Evolutionary conservation across 2,329 filamentous ascomycete species (phyloP), one percentile per base, ranked within the genome.

Genomic region (Rugonectria rugulosa): DNA sequence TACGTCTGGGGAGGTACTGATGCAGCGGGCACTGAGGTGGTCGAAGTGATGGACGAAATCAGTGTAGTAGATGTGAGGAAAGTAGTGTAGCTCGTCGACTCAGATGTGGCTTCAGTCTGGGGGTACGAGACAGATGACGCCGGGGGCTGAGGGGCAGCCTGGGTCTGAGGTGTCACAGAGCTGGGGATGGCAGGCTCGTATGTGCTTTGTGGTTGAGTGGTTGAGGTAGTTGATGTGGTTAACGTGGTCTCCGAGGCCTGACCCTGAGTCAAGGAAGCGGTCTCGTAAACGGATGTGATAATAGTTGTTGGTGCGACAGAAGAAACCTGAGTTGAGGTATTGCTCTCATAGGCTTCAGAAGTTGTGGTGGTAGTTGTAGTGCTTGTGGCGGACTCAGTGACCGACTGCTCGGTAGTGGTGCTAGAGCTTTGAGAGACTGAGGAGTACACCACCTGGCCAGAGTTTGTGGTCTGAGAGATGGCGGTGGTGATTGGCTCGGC

Each of bases 1-100:
- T 74, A 70, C 11, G 70, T 71, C 27, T 63, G 61, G n/a, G 68
- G 61, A 24, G 63, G 53, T 12, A 67, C 62, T 9, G 60, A 59
- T 10, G 62, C 37, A 21, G 26, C 37, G 6, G 53, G 48, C 15
- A 43, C 24, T 51, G 48, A 14, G 26, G 50, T 27, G 26, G 46
- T 43, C 27, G 32, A 36, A 36, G 37, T 54, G 9, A 52, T 52
- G 7, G 32, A 19, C 6, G 52, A 29, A 6, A 21, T 38, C 40
- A 47, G 19, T n/a, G n/a, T n/a, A 36, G 60, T 41, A 15, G 60
- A 53, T 21, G 53, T 12, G 40, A 59, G 62, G 7, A 54, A 57
- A 6, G 59, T 47, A 6, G 46, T 37, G n/a, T 56, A 61, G 23
- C 56, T 65, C 15, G 60, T 65, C 19, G 42, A 44, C n/a, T 51